Conservation (phyloP, 805 yeast species). For the Yamadazyma philogaea region DNA sequence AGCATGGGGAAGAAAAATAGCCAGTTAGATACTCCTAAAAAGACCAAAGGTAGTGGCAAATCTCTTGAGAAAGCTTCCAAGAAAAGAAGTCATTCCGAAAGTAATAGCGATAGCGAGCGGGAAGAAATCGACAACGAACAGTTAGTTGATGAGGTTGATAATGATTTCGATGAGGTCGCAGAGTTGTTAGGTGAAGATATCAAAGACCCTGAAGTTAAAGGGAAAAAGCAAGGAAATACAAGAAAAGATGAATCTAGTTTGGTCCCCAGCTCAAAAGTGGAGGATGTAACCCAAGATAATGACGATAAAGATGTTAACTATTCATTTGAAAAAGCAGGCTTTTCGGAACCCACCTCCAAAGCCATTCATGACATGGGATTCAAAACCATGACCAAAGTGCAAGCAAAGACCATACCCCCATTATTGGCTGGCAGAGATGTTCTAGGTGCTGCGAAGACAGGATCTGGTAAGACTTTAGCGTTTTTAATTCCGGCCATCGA, state of each 20-base stretch:
- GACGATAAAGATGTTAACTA: conserved; percentile 32
- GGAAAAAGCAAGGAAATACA: conserved; percentile 18
- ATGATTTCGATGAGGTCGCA: conserved; percentile 57
- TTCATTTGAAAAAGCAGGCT: conserved; percentile 42
- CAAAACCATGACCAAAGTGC: conserved; percentile 88
- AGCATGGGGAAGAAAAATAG: conserved; percentile 7
- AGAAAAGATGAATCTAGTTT: conserved; percentile 19
- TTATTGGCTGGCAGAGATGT: conserved; percentile 95
- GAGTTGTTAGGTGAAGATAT: conserved; percentile 46
- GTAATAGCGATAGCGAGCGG: conserved; percentile 11
- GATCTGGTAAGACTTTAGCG: conserved; percentile 97
- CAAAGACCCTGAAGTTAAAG: conserved; percentile 40
- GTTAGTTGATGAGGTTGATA: conserved; percentile 53
- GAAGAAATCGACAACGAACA: conserved; percentile 37
- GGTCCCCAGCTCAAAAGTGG: conserved; percentile 29
- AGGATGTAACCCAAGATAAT: conserved; percentile 9
- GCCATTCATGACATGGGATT: conserved; percentile 90
- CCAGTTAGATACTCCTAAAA: neutral
- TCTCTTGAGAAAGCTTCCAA: neutral
- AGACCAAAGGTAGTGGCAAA: neutral
- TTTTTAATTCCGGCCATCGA: conserved; percentile 95
- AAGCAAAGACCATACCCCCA: conserved; percentile 94
- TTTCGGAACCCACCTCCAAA: conserved; percentile 78
- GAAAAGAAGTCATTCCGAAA: conserved; percentile 2
- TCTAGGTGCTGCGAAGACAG: conserved; percentile 99